phyloP scores from a whole-genome alignment of 768 basidiomycete species.

The Agrocybe pediades region DNA sequence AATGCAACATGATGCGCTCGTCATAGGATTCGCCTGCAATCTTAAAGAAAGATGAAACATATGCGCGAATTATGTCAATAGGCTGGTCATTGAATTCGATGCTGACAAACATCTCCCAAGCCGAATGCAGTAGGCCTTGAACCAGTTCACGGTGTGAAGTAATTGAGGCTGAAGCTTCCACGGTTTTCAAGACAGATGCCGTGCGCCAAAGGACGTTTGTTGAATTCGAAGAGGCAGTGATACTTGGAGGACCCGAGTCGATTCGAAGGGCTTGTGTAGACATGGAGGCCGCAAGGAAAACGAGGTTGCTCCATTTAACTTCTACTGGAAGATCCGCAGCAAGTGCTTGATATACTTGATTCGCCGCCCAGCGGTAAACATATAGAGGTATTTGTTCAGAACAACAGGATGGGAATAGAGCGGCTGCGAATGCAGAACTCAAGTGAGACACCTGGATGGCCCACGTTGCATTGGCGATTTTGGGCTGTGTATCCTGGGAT shows the following conservation, averaged over 20 bases:
- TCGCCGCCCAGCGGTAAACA: slow-evolving; percentile 27
- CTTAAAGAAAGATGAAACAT: slow-evolving; percentile 46
- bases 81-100: slow-evolving; percentile 11
- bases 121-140: slow-evolving; percentile 27
- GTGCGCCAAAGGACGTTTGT: slow-evolving; percentile 37
- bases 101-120: slow-evolving; percentile 46
- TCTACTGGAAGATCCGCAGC: slow-evolving; percentile 27
- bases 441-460: slow-evolving; percentile 14
- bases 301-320: slow-evolving; percentile 44
- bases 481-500: not conserved
- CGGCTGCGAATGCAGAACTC: slow-evolving; percentile 19
- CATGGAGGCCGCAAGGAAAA: slow-evolving; percentile 35
- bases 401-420: slow-evolving; percentile 26
- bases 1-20: slow-evolving; percentile 34
- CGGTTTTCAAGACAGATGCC: slow-evolving; percentile 39
- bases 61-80: slow-evolving; percentile 32
- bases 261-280: slow-evolving; percentile 6
- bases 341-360: slow-evolving; percentile 27
- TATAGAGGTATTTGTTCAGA: slow-evolving; percentile 2
- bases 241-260: not conserved
- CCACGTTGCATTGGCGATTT: not conserved
- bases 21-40: slow-evolving; percentile 43
- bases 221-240: slow-evolving; percentile 1
- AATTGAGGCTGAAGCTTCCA: slow-evolving; percentile 39
- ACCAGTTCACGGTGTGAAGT: slow-evolving; percentile 17